Evolutionary conservation across 768 basidiomycete species (phyloP).

Genomic region (Agrocybe pediades): DNA sequence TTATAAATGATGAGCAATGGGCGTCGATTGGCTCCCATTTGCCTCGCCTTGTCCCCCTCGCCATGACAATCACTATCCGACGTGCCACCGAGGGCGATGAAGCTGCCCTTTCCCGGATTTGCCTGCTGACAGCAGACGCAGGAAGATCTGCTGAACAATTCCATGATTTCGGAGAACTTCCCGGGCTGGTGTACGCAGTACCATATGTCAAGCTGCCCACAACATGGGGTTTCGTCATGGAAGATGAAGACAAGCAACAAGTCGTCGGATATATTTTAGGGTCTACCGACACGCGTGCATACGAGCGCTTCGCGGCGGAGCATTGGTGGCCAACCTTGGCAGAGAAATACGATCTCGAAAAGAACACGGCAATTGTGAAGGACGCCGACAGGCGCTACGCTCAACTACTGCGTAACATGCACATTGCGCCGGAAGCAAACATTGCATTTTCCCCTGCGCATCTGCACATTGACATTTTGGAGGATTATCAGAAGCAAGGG

Average conservation of each 20-base stretch:
- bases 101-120: constrained; percentile 65
- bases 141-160: constrained; percentile 64
- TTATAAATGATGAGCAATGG: background rate
- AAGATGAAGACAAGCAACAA: constrained; percentile 44
- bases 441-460: constrained; percentile 72
- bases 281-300: constrained; percentile 65
- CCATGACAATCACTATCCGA: constrained; percentile 54
- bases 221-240: constrained; percentile 77
- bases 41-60: background rate
- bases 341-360: constrained; percentile 51
- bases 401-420: constrained; percentile 42
- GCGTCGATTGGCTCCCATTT: background rate
- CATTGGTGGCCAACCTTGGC: constrained; percentile 71
- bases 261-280: constrained; percentile 77
- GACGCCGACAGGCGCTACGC: constrained; percentile 46
- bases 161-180: constrained; percentile 65
- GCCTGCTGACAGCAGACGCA: constrained; percentile 73
- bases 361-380: constrained; percentile 33
- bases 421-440: constrained; percentile 50
- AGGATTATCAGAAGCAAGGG: constrained; percentile 65
- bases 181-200: constrained; percentile 72
- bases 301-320: constrained; percentile 52
- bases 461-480: constrained; percentile 73
- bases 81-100: constrained; percentile 55
- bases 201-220: constrained; percentile 72